phyloP scores from a whole-genome alignment of 257 asterid genomes.

The Solanum sejunctum region DNA sequence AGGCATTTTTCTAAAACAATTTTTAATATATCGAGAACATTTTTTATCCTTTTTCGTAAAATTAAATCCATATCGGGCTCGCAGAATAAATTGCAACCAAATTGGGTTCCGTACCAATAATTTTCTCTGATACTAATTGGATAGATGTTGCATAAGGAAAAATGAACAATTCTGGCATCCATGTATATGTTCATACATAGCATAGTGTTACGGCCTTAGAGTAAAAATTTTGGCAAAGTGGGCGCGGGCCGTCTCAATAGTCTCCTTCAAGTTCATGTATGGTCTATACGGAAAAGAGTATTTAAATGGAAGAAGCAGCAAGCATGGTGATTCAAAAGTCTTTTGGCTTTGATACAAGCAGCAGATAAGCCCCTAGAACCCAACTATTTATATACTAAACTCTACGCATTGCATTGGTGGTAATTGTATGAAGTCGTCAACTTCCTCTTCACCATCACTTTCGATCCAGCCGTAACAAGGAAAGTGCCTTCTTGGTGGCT shows the following conservation, averaged over 20 bases:
- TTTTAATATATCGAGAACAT: not conserved
- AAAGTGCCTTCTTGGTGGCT: not conserved
- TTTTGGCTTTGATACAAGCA: not conserved
- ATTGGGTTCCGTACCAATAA: not conserved
- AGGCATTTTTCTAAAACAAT: not conserved
- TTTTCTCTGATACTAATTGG: not conserved
- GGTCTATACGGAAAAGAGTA: not conserved
- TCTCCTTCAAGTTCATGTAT: not conserved
- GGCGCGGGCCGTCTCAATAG: no score
- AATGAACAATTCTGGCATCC: not conserved
- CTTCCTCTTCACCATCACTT: not conserved
- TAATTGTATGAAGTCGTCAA: not conserved
- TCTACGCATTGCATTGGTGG: not conserved
- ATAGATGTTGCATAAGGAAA: not conserved
- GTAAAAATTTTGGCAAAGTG: no score
- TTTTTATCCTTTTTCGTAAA: not conserved
- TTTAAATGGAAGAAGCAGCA: not conserved
- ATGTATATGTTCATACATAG: not conserved
- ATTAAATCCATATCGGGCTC: not conserved
- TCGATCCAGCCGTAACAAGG: slow-evolving; percentile 11
- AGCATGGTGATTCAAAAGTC: not conserved
- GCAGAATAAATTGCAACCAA: not conserved
- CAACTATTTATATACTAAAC: not conserved
- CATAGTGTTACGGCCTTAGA: no score
- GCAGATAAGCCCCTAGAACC: not conserved